These are phyloP conservation scores for Globisporangium paroecandrum DNA, from an alignment of 352 stramenopile genomes.

Conservation along the genomic window DNA sequence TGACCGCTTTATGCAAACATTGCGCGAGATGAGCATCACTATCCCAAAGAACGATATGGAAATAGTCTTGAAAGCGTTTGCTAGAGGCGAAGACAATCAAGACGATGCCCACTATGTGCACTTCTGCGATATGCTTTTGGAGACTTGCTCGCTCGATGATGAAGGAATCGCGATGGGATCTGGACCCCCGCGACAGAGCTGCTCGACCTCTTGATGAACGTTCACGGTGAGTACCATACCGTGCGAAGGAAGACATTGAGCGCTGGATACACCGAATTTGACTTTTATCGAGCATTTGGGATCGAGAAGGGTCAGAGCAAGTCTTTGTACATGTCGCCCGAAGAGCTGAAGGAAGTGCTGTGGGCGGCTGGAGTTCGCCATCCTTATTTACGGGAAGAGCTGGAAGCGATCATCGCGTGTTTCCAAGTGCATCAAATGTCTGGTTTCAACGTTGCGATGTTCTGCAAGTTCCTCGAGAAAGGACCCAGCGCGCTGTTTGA, in stretches of 20 bases:
- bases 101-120: conserved; percentile 42
- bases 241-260: conserved; percentile 23
- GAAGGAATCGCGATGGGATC: conserved; percentile 20
- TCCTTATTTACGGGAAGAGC: conserved; percentile 66
- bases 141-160: conserved; percentile 37
- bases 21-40: conserved; percentile 60
- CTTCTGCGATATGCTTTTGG: conserved; percentile 57
- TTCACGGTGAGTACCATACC: conserved; percentile 40
- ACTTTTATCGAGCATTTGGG: conserved; percentile 45
- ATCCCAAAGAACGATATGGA: conserved; percentile 39
- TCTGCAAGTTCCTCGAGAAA: conserved; percentile 49
- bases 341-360: conserved; percentile 73
- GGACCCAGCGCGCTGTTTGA: conserved; percentile 48
- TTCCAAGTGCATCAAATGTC: conserved; percentile 40
- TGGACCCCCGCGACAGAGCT: conserved; percentile 38
- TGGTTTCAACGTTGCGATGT: conserved; percentile 50
- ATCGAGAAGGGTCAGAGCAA: conserved; percentile 35
- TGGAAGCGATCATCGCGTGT: conserved; percentile 53
- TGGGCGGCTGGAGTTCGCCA: conserved; percentile 59
- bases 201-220: conserved; percentile 44
- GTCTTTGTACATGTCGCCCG: conserved; percentile 37
- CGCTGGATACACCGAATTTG: conserved; percentile 30
- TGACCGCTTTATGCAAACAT: conserved; percentile 48
- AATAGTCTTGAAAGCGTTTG: conserved; percentile 43
- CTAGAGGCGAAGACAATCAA: conserved; percentile 20